Evolutionary conservation across 768 basidiomycete species (phyloP).

Genomic region (Neoboletus subvelutipes): DNA sequence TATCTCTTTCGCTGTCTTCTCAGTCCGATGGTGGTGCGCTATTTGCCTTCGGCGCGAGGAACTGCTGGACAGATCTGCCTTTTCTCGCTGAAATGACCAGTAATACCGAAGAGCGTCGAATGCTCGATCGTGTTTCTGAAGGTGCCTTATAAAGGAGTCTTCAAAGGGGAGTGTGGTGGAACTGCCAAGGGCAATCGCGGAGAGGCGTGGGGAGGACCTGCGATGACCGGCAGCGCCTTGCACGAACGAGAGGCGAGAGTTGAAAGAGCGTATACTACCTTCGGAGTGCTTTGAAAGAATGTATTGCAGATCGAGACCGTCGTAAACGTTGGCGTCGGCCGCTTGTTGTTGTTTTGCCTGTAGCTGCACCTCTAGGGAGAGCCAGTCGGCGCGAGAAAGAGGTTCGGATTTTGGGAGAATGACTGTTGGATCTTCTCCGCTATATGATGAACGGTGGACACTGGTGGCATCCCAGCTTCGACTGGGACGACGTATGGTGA

Average conservation of each 20-base stretch:
- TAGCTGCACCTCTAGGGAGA: constrained; percentile 45
- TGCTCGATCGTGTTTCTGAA: constrained; percentile 40
- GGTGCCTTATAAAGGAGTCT: constrained; percentile 40
- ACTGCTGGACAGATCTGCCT: constrained; percentile 34
- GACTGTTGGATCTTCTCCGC: constrained; percentile 21
- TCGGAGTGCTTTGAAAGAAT: constrained; percentile 36
- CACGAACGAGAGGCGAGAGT: constrained; percentile 23
- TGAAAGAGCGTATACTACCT: constrained; percentile 36
- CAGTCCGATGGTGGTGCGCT: constrained; percentile 10
- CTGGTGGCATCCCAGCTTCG: constrained; percentile 55
- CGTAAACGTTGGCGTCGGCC: constrained; percentile 9
- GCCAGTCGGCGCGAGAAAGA: constrained; percentile 48
- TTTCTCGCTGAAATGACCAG: constrained; percentile 64
- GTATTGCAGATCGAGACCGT: constrained; percentile 48
- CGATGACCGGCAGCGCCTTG: not conserved
- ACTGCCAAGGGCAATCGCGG: constrained; percentile 25
- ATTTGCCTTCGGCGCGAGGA: constrained; percentile 27
- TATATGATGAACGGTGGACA: constrained; percentile 17
- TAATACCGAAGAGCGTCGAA: constrained; percentile 44
- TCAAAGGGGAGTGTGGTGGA: constrained; percentile 36
- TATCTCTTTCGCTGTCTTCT: constrained; percentile 20
- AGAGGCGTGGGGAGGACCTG: constrained; percentile 30
- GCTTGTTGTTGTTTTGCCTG: constrained; percentile 21
- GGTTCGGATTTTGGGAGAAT: constrained; percentile 50
- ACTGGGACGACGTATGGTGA: constrained; percentile 60